These are phyloP conservation scores for Calonectria naviculata DNA, from an alignment of 2,329 filamentous ascomycete genomes.

Conservation along the genomic window DNA sequence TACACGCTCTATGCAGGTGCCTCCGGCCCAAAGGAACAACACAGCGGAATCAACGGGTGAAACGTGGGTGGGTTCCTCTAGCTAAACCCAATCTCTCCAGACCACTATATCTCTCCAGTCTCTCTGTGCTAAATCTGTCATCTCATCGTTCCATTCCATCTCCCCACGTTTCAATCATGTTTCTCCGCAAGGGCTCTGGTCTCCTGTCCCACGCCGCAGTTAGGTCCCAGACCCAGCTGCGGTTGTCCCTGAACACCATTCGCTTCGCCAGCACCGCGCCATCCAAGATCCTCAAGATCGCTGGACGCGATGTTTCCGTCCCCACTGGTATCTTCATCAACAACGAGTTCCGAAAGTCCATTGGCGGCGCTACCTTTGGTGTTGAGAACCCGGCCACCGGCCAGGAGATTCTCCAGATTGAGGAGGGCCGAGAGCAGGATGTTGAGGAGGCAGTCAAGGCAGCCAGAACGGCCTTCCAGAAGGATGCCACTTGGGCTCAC, in stretches of 20 bases:
- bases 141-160: slow-evolving; percentile 8
- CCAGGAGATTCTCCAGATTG: not conserved
- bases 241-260: not conserved
- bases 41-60: not conserved
- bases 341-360: slow-evolving; percentile 15
- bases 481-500: not conserved
- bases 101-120: slow-evolving; percentile 1
- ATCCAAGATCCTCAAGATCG: slow-evolving; percentile 8
- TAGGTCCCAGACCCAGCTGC: not conserved
- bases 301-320: slow-evolving; percentile 9
- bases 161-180: slow-evolving; percentile 13
- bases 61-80: not conserved
- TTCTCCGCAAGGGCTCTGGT: slow-evolving; percentile 6
- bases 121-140: not conserved
- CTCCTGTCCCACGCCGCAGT: slow-evolving; percentile 4
- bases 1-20: slow-evolving; percentile 1
- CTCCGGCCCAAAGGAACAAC: slow-evolving; percentile 5
- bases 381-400: not conserved
- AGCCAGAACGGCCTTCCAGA: slow-evolving; percentile 9
- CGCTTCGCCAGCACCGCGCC: slow-evolving; percentile 11
- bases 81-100: not conserved
- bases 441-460: slow-evolving; percentile 18
- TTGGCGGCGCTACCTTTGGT: not conserved
- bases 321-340: slow-evolving; percentile 17
- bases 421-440: slow-evolving; percentile 4